phyloP scores from a whole-genome alignment of 176 grass and related monocot species.

The Musa acuminata region DNA sequence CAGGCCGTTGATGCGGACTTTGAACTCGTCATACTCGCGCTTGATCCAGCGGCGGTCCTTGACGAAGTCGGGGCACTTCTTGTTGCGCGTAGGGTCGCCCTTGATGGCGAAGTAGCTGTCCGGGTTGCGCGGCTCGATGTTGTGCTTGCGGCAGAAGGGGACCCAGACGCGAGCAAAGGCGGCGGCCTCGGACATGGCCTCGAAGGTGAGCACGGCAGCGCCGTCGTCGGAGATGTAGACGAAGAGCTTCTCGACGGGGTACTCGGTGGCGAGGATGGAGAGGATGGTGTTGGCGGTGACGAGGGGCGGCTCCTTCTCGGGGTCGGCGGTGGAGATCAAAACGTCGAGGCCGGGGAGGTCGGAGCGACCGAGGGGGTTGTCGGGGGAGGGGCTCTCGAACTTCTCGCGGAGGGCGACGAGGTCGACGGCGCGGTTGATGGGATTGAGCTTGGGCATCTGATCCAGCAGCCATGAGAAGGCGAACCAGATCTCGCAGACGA shows the following conservation, averaged over 20 bases:
- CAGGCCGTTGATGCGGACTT: slow-evolving; percentile 64
- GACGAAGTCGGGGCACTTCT: slow-evolving; percentile 66
- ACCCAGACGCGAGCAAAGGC: slow-evolving; percentile 41
- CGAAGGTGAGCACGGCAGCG: slow-evolving; percentile 37
- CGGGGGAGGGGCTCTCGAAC: slow-evolving; percentile 26
- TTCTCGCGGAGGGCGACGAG: slow-evolving; percentile 34
- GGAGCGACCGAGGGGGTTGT: slow-evolving; percentile 34
- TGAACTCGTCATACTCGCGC: slow-evolving; percentile 83
- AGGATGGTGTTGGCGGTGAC: slow-evolving; percentile 39
- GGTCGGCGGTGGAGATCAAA: slow-evolving; percentile 46
- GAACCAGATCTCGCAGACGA: slow-evolving; percentile 44
- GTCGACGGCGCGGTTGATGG: slow-evolving; percentile 35
- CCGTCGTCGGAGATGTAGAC: slow-evolving; percentile 43
- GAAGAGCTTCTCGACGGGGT: slow-evolving; percentile 39
- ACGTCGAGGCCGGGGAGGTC: slow-evolving; percentile 42
- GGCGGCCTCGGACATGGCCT: slow-evolving; percentile 37
- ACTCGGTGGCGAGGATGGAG: slow-evolving; percentile 40
- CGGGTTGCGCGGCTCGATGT: slow-evolving; percentile 66
- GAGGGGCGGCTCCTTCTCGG: slow-evolving; percentile 40
- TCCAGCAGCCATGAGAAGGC: slow-evolving; percentile 46
- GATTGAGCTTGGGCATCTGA: slow-evolving; percentile 40
- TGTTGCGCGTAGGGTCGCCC: slow-evolving; percentile 71
- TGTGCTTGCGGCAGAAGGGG: slow-evolving; percentile 85
- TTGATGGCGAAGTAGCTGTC: slow-evolving; percentile 67
- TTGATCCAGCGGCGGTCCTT: slow-evolving; percentile 89